A percentile compares a stretch with the other conserved stretches of the same genome.
These are phyloP conservation scores for Artomyces pyxidatus DNA, from an alignment of 768 basidiomycete species.

Conservation along the genomic window DNA sequence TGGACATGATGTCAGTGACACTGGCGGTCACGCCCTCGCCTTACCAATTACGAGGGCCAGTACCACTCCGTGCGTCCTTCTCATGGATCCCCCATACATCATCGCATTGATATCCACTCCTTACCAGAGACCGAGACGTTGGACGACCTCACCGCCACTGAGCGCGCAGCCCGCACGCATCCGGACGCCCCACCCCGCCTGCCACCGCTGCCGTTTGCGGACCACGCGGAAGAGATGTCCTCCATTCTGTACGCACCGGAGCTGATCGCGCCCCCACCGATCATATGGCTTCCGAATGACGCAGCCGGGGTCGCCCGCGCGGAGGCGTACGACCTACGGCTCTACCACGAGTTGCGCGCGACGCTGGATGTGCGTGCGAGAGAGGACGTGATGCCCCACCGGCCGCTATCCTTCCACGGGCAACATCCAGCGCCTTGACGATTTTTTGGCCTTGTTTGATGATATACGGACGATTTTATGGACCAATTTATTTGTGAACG, in stretches of 20 bases:
- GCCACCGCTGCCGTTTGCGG: conserved; percentile 59
- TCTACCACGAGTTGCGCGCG: conserved; percentile 62
- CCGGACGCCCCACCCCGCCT: conserved; percentile 71
- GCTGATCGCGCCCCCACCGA: conserved; percentile 66
- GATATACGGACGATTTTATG: too few relatives aligned
- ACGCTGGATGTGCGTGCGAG: conserved; percentile 58
- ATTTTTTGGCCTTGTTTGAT: too few relatives aligned
- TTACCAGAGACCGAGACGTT: conserved; percentile 59
- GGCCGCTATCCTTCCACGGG: conserved; percentile 13
- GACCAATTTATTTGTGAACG: too few relatives aligned
- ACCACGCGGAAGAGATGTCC: conserved; percentile 71
- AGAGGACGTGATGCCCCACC: conserved; percentile 40
- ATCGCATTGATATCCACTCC: background rate
- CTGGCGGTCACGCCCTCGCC: conserved; percentile 65
- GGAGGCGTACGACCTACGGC: conserved; percentile 69
- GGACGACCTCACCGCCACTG: conserved; percentile 76
- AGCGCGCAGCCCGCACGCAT: conserved; percentile 68
- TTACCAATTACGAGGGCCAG: conserved; percentile 44
- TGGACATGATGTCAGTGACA: conserved; percentile 80
- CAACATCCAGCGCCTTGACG: too few relatives aligned
- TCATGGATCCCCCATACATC: background rate
- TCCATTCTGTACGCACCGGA: conserved; percentile 79
- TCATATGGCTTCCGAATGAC: conserved; percentile 84
- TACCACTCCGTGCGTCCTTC: conserved; percentile 54
- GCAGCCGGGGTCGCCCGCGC: conserved; percentile 62